Percentiles rank a stretch among this genome's conserved stretches.
These are phyloP conservation scores for Clarireedia hainanense DNA, from an alignment of 2,329 filamentous ascomycete genomes.

Conservation along the genomic window DNA sequence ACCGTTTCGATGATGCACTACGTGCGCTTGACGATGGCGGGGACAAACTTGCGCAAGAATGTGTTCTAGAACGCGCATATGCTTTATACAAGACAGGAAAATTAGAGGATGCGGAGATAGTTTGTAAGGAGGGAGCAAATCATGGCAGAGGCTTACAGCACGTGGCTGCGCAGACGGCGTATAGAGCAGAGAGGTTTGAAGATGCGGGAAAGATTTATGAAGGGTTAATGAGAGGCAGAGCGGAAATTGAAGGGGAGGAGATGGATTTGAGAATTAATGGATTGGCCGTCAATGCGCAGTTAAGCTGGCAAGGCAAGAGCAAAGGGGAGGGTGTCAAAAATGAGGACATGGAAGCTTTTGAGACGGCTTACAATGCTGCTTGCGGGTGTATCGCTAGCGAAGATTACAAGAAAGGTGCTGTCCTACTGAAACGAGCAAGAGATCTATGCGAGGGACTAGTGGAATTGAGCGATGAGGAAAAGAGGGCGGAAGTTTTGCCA, in stretches of 20 bases:
- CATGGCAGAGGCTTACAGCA: constrained; percentile 33
- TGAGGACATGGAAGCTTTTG: constrained; percentile 66
- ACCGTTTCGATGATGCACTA: constrained; percentile 72
- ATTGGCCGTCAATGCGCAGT: constrained; percentile 63
- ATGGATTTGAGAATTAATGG: constrained; percentile 71
- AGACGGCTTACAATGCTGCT: constrained; percentile 74
- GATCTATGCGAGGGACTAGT: constrained; percentile 66
- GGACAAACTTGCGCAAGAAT: constrained; percentile 50
- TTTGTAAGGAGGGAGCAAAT: neutral
- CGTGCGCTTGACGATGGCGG: constrained; percentile 58
- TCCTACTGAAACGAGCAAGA: constrained; percentile 61
- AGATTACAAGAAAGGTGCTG: constrained; percentile 54
- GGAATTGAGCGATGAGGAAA: constrained; percentile 67
- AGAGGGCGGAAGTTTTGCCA: constrained; percentile 63
- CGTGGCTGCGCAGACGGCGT: constrained; percentile 59
- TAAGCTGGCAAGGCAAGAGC: constrained; percentile 55
- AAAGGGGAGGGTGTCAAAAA: constrained; percentile 23
- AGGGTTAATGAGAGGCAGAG: constrained; percentile 41
- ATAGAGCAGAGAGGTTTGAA: constrained; percentile 66
- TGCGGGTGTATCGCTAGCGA: constrained; percentile 65
- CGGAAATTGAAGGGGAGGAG: constrained; percentile 49
- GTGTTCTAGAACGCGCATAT: constrained; percentile 66
- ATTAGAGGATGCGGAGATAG: constrained; percentile 51
- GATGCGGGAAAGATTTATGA: constrained; percentile 58
- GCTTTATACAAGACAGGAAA: constrained; percentile 75